Conservation (phyloP, 108 stramenopile genomes). For the Mediolabrus comicus region DNA sequence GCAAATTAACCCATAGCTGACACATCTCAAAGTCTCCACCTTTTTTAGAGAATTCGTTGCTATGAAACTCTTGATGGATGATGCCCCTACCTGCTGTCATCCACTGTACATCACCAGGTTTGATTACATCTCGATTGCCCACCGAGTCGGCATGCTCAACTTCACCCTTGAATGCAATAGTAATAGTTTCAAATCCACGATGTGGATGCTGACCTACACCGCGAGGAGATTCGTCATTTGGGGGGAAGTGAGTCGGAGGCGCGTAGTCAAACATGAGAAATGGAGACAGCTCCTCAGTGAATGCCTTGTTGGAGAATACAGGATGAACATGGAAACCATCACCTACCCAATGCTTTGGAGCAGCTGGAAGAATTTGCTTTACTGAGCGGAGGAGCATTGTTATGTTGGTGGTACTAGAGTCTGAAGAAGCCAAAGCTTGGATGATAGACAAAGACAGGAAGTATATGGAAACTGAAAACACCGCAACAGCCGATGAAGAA, state of each 20-base stretch:
- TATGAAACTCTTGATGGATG: slow-evolving; percentile 88
- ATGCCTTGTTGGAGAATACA: slow-evolving; percentile 82
- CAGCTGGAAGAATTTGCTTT: slow-evolving; percentile 45
- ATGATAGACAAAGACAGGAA: not conserved
- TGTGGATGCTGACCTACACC: slow-evolving; percentile 91
- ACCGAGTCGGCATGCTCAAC: slow-evolving; percentile 85
- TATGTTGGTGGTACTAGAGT: not conserved
- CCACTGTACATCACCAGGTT: slow-evolving; percentile 89
- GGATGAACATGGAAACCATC: slow-evolving; percentile 82
- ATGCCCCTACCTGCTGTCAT: slow-evolving; percentile 95
- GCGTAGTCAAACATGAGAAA: slow-evolving; percentile 89
- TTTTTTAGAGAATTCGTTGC: slow-evolving; percentile 51
- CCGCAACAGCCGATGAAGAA: too few relatives aligned
- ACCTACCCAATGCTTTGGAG: slow-evolving; percentile 79
- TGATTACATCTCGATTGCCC: slow-evolving; percentile 77
- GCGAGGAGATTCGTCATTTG: slow-evolving; percentile 29
- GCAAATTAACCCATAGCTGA: slow-evolving; percentile 91
- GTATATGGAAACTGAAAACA: too few relatives aligned
- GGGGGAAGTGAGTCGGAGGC: slow-evolving; percentile 62
- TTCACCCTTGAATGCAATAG: slow-evolving; percentile 88
- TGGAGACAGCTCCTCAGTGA: slow-evolving; percentile 72
- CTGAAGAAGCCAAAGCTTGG: not conserved
- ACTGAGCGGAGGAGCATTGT: slow-evolving; percentile 27
- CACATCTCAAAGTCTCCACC: slow-evolving; percentile 86
- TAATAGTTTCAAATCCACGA: slow-evolving; percentile 90